A percentile compares a stretch with the other conserved stretches of the same genome.
Conservation (phyloP, 208 protist genomes). For the Strigomonas galati region DNA sequence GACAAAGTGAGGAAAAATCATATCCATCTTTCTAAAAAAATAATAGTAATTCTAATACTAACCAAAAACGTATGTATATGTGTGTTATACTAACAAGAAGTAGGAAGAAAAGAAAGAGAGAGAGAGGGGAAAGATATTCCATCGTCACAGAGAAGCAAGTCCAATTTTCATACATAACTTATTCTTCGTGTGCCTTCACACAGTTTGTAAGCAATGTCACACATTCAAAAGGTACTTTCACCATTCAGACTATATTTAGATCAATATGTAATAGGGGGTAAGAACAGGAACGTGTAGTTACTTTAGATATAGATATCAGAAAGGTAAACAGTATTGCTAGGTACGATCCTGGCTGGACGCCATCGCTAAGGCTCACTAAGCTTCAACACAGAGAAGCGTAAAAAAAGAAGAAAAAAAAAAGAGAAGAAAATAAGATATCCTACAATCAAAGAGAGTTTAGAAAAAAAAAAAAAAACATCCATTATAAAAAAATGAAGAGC, state of each 20-base stretch:
- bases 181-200: no score
- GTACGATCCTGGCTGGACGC: no score
- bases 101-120: conserved; percentile 14
- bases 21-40: conserved; percentile 15
- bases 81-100: no score
- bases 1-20: conserved; percentile 50
- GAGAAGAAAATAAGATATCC: conserved; percentile 12
- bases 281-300: background rate
- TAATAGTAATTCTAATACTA: background rate
- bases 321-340: no score
- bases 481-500: background rate
- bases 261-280: no score
- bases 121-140: background rate
- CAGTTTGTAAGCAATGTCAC: conserved; percentile 12
- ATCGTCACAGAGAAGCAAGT: background rate
- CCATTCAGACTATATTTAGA: no score
- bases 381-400: background rate
- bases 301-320: background rate
- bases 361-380: no score
- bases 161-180: no score
- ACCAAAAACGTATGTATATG: no score
- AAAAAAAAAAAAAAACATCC: conserved; percentile 18
- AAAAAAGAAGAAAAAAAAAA: conserved; percentile 17
- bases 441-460: conserved; percentile 1
- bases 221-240: no score